Evolutionary conservation across 129 eudicot species (phyloP).

Genomic region (Saposhnikovia divaricata): DNA sequence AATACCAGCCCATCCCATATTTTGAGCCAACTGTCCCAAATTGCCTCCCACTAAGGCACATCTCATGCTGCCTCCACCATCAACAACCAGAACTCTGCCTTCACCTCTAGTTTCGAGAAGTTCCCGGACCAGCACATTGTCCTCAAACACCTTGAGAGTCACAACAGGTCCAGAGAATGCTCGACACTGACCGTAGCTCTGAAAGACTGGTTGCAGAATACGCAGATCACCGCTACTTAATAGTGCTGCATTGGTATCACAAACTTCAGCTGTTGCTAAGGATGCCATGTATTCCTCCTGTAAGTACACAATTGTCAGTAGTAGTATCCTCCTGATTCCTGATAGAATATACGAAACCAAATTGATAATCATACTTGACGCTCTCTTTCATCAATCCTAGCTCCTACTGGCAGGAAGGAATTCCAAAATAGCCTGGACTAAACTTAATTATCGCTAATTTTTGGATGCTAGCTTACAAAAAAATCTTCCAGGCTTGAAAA

Average conservation of each 20-base stretch:
- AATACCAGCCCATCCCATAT: constrained; percentile 52
- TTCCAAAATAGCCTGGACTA: too few relatives aligned
- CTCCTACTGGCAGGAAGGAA: too few relatives aligned
- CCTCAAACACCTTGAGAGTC: constrained; percentile 47
- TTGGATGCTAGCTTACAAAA: too few relatives aligned
- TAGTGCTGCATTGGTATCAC: constrained; percentile 35
- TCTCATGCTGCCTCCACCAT: constrained; percentile 51
- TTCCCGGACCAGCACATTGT: constrained; percentile 40
- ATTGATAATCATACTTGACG: too few relatives aligned
- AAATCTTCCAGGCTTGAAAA: too few relatives aligned
- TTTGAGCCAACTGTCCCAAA: constrained; percentile 45
- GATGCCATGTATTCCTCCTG: constrained; percentile 22
- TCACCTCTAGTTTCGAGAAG: constrained; percentile 40
- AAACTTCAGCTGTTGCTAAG: constrained; percentile 44
- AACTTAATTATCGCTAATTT: too few relatives aligned
- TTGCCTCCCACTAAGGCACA: constrained; percentile 55
- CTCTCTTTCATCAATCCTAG: too few relatives aligned
- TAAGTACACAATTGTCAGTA: neutral
- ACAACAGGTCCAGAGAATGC: constrained; percentile 43
- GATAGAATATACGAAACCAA: too few relatives aligned
- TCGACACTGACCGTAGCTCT: constrained; percentile 36
- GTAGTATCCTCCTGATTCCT: neutral
- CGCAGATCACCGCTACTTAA: constrained; percentile 35
- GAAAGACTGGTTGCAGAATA: constrained; percentile 36
- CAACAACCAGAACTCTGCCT: constrained; percentile 45